Conservation (phyloP, 257 asterid species). For the Nicotiana attenuata region DNA sequence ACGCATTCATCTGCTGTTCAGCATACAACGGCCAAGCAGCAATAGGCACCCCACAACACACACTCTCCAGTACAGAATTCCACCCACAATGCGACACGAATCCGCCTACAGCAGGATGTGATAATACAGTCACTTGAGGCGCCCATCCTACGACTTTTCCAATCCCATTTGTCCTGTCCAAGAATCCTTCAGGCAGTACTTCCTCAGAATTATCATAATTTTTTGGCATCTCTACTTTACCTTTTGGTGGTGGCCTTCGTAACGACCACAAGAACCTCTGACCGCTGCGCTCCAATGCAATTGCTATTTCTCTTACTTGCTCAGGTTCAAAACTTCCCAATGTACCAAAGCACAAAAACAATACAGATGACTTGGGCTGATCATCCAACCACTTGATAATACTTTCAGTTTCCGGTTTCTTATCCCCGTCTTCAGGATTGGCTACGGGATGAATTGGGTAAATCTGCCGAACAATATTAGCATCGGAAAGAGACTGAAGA, state of each 20-base stretch:
- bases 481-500: conserved; percentile 16
- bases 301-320: conserved; percentile 29
- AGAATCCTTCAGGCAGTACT: conserved; percentile 25
- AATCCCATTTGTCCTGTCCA: conserved; percentile 17
- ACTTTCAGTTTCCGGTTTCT: not conserved
- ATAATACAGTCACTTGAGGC: conserved; percentile 3
- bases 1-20: conserved; percentile 15
- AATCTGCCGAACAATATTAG: conserved; percentile 17
- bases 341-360: conserved; percentile 34
- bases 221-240: conserved; percentile 1
- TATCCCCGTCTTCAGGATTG: not conserved
- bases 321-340: conserved; percentile 14
- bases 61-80: conserved; percentile 12
- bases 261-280: conserved; percentile 23
- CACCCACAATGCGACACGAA: conserved; percentile 13
- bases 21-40: conserved; percentile 17
- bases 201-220: conserved; percentile 7
- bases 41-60: conserved; percentile 16
- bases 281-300: conserved; percentile 21
- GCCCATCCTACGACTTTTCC: conserved; percentile 13
- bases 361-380: conserved; percentile 20
- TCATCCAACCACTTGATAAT: conserved; percentile 18
- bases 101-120: conserved; percentile 1
- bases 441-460: conserved; percentile 44
- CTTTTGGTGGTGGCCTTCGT: conserved; percentile 16